Conservation (phyloP, 306 rosid species). For the Sophora flavescens region DNA sequence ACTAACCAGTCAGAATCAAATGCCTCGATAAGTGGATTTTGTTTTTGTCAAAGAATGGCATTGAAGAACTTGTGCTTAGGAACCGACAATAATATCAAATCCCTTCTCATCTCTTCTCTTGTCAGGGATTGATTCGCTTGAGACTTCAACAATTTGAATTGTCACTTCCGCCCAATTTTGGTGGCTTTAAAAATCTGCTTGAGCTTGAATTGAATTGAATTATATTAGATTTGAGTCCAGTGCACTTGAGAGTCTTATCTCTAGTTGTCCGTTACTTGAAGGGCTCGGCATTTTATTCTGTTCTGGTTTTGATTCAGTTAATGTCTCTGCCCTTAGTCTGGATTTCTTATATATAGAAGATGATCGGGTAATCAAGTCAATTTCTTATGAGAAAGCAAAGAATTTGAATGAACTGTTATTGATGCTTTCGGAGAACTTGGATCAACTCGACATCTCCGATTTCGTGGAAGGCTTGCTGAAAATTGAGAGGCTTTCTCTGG, state of each 20-base stretch:
- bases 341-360: neutral
- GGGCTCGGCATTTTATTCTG: neutral
- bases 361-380: neutral
- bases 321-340: slow-evolving; percentile 23
- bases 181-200: slow-evolving; percentile 12
- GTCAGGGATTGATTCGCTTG: neutral
- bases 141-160: neutral
- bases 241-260: slow-evolving; percentile 21
- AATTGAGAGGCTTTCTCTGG: slow-evolving; percentile 1
- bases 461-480: neutral
- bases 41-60: slow-evolving; percentile 12
- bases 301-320: neutral
- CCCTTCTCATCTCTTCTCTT: slow-evolving; percentile 28
- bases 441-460: neutral
- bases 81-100: neutral
- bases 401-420: slow-evolving; percentile 8
- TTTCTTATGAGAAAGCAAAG: neutral
- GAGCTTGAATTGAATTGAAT: neutral
- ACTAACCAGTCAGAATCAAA: neutral
- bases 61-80: neutral
- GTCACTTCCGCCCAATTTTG: neutral
- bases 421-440: neutral
- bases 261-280: neutral
- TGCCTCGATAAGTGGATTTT: slow-evolving; percentile 10
- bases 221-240: neutral